Base-by-base conservation (phyloP, 2,329 filamentous ascomycete species). In the Sporothrix phasma region DNA sequence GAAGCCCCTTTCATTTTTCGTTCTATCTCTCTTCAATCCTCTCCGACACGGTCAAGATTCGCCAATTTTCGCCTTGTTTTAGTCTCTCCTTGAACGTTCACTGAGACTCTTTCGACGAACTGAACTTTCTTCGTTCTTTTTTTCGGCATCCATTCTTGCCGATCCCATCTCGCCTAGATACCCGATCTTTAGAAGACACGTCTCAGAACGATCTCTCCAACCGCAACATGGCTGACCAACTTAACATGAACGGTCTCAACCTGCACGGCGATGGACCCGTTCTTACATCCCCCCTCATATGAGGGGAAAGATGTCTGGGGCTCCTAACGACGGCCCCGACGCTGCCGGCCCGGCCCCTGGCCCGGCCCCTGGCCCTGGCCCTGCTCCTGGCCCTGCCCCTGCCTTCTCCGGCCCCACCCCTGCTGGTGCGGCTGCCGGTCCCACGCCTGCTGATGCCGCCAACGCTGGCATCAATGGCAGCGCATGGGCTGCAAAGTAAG, bases 251-350 rank as follows among this genome's bases (percentile, higher is more conserved):
- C 74, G 85, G 86, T 74, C 81, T 93, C 72, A 87, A 79, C 77
- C 80, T 93, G 65, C 75, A 76, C 37, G 75, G 72, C 64, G 72
- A 74, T 62, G 67, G 67, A 59, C 71, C 70, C 87, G 88, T 72
- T 89, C 89, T 64, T 94, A 94, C 81, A 92, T 94, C 70, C 90
- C 90, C 69, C 90, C 90, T 76, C 90, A 94, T 77, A 86, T 92
- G 81, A 87, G 90, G 73, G 79, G 78, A 71, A 83, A 84, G 75
- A 76, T 79, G 53, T 68, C 68, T 61, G 69, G 71, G 39, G 63
- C 43, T 47, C 41, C 68, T n/a, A n/a, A n/a, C 5, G 66, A 68
- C 61, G 71, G 69, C 62, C 67, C 67, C 53, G 62, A 45, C 8
- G 43, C 58, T n/a, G 62, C 22, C 26, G 46, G 46, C 31, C 54